Evolutionary conservation across 345 rosid genomes (phyloP).

Genomic region (Aurinia saxatilis): DNA sequence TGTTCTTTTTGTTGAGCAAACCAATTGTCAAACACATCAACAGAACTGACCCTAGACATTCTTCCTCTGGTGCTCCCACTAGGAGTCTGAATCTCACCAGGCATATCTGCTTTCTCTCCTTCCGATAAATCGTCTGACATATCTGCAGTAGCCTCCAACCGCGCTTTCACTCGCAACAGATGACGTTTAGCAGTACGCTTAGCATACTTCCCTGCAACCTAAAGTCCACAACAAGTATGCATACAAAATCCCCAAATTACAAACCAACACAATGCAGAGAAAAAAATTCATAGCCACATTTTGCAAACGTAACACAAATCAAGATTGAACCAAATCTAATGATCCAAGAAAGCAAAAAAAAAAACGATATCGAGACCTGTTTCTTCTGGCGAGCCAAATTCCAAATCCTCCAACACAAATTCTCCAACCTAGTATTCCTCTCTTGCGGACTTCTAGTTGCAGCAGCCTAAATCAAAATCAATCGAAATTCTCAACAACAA

Average conservation of each 20-base stretch:
- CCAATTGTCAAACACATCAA: constrained; percentile 60
- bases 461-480: constrained; percentile 40
- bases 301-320: too few relatives aligned
- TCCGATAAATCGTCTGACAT: constrained; percentile 79
- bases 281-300: too few relatives aligned
- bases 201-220: constrained; percentile 71
- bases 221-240: background rate
- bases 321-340: background rate
- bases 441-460: constrained; percentile 73
- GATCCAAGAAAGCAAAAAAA: background rate
- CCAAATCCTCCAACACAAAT: constrained; percentile 87
- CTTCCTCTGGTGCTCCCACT: constrained; percentile 41
- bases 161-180: constrained; percentile 61
- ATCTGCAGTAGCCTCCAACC: constrained; percentile 63
- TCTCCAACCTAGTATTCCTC: constrained; percentile 78
- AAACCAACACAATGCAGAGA: background rate
- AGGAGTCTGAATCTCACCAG: constrained; percentile 43
- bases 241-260: background rate
- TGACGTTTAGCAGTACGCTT: constrained; percentile 47
- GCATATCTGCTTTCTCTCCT: constrained; percentile 61
- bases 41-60: constrained; percentile 52
- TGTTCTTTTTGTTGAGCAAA: constrained; percentile 54
- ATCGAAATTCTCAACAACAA: background rate
- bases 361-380: constrained; percentile 33
- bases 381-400: constrained; percentile 80